Conservation (phyloP, 179 eudicot species). For the Beta corolliflora region DNA sequence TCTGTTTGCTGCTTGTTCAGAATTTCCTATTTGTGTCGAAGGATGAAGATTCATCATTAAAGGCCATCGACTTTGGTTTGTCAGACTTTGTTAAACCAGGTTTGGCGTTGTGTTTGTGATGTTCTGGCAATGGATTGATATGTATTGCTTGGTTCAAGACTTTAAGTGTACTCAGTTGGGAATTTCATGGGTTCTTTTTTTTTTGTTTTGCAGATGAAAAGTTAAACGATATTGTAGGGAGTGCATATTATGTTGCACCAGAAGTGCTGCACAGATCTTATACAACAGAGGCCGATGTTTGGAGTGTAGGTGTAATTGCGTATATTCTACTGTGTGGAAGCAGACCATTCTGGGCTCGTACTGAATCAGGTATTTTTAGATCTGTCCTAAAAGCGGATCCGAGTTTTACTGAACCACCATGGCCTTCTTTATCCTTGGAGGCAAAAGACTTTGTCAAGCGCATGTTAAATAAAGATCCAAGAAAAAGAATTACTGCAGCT, state of each 20-base stretch:
- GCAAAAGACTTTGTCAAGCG: slow-evolving; percentile 86
- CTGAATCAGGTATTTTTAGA: slow-evolving; percentile 89
- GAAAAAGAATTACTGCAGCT: slow-evolving; percentile 85
- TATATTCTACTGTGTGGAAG: slow-evolving; percentile 88
- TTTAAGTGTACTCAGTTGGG: not conserved
- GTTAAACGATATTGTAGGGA: slow-evolving; percentile 91
- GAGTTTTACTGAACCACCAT: slow-evolving; percentile 74
- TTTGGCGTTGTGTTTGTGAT: slow-evolving; percentile 31
- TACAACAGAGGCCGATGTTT: slow-evolving; percentile 81
- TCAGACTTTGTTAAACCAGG: slow-evolving; percentile 96
- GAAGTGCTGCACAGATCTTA: slow-evolving; percentile 93
- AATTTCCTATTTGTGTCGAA: slow-evolving; percentile 75
- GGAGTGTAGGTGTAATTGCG: slow-evolving; percentile 91
- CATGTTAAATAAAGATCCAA: slow-evolving; percentile 75
- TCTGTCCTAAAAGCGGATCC: slow-evolving; percentile 89
- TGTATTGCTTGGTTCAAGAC: not conserved
- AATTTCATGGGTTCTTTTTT: not conserved
- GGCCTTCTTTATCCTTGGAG: slow-evolving; percentile 77
- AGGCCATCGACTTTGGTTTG: slow-evolving; percentile 95
- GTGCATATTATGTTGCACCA: slow-evolving; percentile 94
- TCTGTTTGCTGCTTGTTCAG: slow-evolving; percentile 42
- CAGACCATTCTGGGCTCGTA: slow-evolving; percentile 98
- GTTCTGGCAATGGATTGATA: not conserved
- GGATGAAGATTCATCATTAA: slow-evolving; percentile 70
- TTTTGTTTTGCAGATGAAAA: slow-evolving; percentile 62